phyloP scores from a whole-genome alignment of 345 rosid genomes.

The Arabis alpina region DNA sequence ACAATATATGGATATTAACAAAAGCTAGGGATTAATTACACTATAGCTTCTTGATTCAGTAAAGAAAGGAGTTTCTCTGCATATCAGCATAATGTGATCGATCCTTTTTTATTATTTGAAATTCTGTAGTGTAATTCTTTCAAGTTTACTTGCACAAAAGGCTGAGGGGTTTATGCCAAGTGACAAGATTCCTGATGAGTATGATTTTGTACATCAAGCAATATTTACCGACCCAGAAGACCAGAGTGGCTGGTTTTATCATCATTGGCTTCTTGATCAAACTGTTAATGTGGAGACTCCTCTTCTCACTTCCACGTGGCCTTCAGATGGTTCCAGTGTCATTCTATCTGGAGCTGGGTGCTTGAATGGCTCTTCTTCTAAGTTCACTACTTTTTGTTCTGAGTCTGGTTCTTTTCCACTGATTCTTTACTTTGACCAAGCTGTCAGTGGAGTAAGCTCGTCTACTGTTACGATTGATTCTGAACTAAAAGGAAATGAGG shows the following conservation, averaged over 20 bases:
- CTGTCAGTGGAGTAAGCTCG: conserved; percentile 72
- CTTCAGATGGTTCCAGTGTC: conserved; percentile 65
- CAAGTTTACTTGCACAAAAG: conserved; percentile 60
- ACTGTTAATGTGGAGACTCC: conserved; percentile 72
- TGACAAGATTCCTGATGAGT: conserved; percentile 66
- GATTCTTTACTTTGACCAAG: conserved; percentile 76
- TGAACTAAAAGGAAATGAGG: conserved; percentile 43
- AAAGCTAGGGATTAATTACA: not conserved
- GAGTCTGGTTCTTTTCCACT: conserved; percentile 63
- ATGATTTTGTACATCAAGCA: conserved; percentile 70
- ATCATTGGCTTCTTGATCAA: conserved; percentile 94
- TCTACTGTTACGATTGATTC: conserved; percentile 56
- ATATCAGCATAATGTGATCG: conserved; percentile 5
- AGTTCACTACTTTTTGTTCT: conserved; percentile 41
- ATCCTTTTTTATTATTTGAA: not conserved
- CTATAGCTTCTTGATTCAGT: conserved; percentile 21
- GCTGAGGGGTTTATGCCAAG: conserved; percentile 58
- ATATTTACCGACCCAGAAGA: conserved; percentile 88
- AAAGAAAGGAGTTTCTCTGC: not conserved
- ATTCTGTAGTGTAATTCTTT: conserved; percentile 75
- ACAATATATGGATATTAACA: too few relatives aligned
- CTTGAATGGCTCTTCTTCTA: conserved; percentile 43
- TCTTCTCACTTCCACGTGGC: conserved; percentile 77
- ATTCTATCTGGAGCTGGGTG: conserved; percentile 46
- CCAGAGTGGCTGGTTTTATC: conserved; percentile 99